These are phyloP conservation scores for Penicillium pancosmium DNA, from an alignment of 495 filamentous ascomycete species.

Conservation along the genomic window DNA sequence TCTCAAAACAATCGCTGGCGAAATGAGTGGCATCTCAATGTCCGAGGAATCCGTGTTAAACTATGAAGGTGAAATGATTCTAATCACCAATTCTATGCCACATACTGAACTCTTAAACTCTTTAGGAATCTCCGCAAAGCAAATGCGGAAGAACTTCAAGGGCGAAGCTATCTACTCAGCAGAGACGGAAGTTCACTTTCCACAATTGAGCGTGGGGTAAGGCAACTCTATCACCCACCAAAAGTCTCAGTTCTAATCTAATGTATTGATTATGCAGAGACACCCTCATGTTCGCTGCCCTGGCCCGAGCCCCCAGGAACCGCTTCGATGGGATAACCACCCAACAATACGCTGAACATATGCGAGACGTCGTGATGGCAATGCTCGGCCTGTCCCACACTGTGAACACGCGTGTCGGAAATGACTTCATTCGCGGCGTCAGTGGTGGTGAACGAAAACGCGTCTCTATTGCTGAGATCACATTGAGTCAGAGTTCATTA, in stretches of 20 bases:
- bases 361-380: constrained; percentile 58
- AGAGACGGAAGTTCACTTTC: constrained; percentile 53
- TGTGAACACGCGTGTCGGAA: constrained; percentile 55
- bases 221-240: no score
- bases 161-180: constrained; percentile 57
- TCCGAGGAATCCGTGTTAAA: constrained; percentile 52
- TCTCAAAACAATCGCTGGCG: constrained; percentile 66
- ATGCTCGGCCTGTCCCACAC: constrained; percentile 55
- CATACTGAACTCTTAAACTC: background rate
- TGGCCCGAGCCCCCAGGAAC: constrained; percentile 43
- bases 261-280: constrained; percentile 24
- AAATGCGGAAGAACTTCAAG: constrained; percentile 58
- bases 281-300: constrained; percentile 60
- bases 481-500: constrained; percentile 66
- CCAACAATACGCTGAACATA: constrained; percentile 47
- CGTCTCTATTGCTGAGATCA: constrained; percentile 50
- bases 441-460: constrained; percentile 82
- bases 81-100: background rate
- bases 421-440: constrained; percentile 76
- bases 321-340: constrained; percentile 42
- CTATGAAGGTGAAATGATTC: constrained; percentile 61
- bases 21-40: constrained; percentile 64
- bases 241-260: no score
- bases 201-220: constrained; percentile 56
- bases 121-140: background rate